Base-by-base conservation (phyloP, 768 basidiomycete genomes). In the Hypsizygus marmoreus region DNA sequence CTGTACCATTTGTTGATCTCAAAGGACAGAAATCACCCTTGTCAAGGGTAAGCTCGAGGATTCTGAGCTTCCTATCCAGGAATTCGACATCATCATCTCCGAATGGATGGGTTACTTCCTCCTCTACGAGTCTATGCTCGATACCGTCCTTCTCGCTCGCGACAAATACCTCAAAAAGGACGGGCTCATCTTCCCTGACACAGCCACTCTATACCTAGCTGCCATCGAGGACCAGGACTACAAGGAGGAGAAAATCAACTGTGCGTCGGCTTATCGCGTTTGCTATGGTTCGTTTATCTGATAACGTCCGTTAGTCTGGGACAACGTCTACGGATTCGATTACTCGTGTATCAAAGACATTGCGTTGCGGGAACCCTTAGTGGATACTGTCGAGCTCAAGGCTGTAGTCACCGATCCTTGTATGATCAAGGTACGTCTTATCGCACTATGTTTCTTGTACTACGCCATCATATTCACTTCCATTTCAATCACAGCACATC, bases 91-190 rank as follows among this genome's bases (percentile, higher is more conserved):
- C 71, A 97, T 99, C 72, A 91, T 99, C 63, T 97, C 94, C 50
- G 97, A 99, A 67, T 99, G 95, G 97, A 99, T 99, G 97, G 97
- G 97, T 32, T 99, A 99, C 72, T 97, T 98, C 80, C 76, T 98
- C 39, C 82, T 99, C 25, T 98, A 98, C 74, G 97, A 98, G 67
- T 95, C 93, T 61, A 98, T 99, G 97, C 84, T 98, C 55, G 95
- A 99, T 72, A 97, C 95, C 19, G 97, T 99, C 44, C 82, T 99
- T 32, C 78, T 95, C 36, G 97, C 97, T 6, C 83, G 97, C 47
- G 97, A 99, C 77, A 91, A 91, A 68, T 98, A 97, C 74, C 82
- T 99, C 58, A 93, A 89, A 57, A 82, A 83, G 40, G 90, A 73
- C 33, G 97, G 97, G 44, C 76, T 90, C 40, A 91, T 99, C 64